These are phyloP conservation scores for Aegilops umbellulata DNA, from an alignment of 176 grass and related monocot species.

Conservation along the genomic window DNA sequence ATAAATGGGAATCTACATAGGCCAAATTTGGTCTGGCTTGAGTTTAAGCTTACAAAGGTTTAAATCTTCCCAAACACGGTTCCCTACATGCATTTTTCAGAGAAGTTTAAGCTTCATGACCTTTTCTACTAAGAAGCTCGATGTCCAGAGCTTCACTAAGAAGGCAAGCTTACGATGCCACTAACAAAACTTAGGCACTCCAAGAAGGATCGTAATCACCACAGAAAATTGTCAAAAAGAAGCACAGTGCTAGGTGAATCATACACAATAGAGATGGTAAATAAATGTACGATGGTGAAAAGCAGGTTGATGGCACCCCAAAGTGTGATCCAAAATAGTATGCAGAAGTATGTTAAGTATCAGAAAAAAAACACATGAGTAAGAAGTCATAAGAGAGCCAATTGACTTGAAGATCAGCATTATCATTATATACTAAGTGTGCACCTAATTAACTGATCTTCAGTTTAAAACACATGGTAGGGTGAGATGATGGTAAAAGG, in stretches of 20 bases:
- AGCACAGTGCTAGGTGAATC: not conserved
- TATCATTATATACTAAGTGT: not conserved
- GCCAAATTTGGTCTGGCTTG: not conserved
- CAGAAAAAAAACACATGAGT: not conserved
- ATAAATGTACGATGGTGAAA: not conserved
- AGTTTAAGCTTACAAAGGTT: not conserved
- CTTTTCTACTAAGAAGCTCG: not conserved
- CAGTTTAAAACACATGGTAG: not conserved
- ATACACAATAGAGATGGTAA: not conserved
- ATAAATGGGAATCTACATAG: not conserved
- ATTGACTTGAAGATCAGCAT: not conserved
- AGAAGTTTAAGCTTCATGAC: not conserved
- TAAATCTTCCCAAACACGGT: not conserved
- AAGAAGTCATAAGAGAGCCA: not conserved
- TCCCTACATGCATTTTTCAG: not conserved
- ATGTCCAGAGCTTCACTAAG: not conserved
- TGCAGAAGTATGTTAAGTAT: not conserved
- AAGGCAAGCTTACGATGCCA: not conserved
- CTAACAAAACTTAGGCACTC: not conserved
- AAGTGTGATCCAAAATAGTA: not conserved
- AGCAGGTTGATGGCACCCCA: not conserved
- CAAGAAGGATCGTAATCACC: not conserved
- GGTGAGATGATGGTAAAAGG: not conserved
- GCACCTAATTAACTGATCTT: not conserved
- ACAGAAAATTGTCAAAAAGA: not conserved